Base-by-base conservation (phyloP, 2,329 filamentous ascomycete species). In the Exutisphaerella laricina region DNA sequence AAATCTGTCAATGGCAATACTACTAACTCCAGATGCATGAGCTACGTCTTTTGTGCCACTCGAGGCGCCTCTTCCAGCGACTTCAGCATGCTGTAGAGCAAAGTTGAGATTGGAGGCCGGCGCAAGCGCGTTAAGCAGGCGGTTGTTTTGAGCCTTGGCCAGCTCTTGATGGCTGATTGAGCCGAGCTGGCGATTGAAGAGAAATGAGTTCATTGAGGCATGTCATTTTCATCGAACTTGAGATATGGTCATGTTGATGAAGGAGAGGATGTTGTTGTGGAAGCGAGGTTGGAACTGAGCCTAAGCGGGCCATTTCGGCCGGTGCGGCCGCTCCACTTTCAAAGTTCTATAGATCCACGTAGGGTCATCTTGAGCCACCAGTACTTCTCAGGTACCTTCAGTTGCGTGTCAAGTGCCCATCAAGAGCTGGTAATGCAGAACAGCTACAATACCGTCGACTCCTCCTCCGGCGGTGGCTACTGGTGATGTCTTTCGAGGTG, bases 1-100 rank as follows among this genome's bases (percentile, higher is more conserved):
- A 58, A 92, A 88, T 37, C 80, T 79, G 58, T 96, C 89, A 28
- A 95, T 75, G 0, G 84, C 80, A 29, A 96, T 69, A 28, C 83
- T 79, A 58, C 84, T 92, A 26, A 89, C 85, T 10, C 88, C 88
- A 3, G 85, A 78, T 41, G 78, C 75, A 64, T 95, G 88, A 5
- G 54, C 54, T 3, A 55, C 31, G 32, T 41, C 39, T 34, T 37
- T 28, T 3, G 43, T 41, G 4, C 25, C 21, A 7, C 29, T 22
- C 4, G 28, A 12, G 35, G 38, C 32, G 7, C 28, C 40, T 6
- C 16, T 8, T 21, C 47, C 45, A 23, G 50, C 48, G 14, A 50
- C 29, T 23, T 58, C 66, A 16, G 66, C 66, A 47, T 73, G 71
- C 40, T 72, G 73, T 55, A 84, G 82, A 58, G 84, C 77, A 65